Base-by-base conservation (phyloP, 2,329 filamentous ascomycete genomes). In the Pseudogymnoascus sp. region DNA sequence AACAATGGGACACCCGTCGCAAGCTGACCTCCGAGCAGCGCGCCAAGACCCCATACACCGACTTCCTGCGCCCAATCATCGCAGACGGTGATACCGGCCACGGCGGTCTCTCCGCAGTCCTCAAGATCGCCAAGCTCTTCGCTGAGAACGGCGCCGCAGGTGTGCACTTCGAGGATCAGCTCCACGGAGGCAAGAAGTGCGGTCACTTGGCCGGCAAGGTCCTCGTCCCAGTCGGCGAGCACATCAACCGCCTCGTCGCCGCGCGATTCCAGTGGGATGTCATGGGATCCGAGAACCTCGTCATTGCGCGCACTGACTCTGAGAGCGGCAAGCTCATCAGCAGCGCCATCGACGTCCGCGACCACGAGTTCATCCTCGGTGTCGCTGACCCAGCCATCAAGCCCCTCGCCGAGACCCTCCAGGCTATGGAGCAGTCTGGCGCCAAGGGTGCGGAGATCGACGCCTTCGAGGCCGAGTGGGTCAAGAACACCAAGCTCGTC, bases 181-280 rank as follows among this genome's bases (percentile, higher is more conserved):
- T 97, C 54, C 94, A 97, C 72, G 94, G 94, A 44, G 94, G 94
- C 64, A 99, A 99, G 81, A 99, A 97, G 77, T 99, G 94, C 72
- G 94, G 94, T 13, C 94, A 99, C 76, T 79, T 97, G 64, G 94
- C 94, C 0, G 94, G 94, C 67, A 99, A 97, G 74, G 94, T 97
- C 1, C 80, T 99, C 7, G 94, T 97, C 2, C 93, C 94, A 0
- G 85, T 92, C 0, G 89, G 92, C 64, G 94, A 97, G 73, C 94
- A 99, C 78, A 96, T 97, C 79, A 97, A 96, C 77, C 87, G 94
- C 29, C 84, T 99, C 4, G 87, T 92, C 17, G 92, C 94, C 1
- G 87, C 93, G 2, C 87, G 94, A 63, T 97, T 96, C 78, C 94
- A 99, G 72, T 99, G 93, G 93, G 94, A 99, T 71, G 81, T 97